phyloP scores from a whole-genome alignment of 768 basidiomycete genomes.

The Imleria badia region DNA sequence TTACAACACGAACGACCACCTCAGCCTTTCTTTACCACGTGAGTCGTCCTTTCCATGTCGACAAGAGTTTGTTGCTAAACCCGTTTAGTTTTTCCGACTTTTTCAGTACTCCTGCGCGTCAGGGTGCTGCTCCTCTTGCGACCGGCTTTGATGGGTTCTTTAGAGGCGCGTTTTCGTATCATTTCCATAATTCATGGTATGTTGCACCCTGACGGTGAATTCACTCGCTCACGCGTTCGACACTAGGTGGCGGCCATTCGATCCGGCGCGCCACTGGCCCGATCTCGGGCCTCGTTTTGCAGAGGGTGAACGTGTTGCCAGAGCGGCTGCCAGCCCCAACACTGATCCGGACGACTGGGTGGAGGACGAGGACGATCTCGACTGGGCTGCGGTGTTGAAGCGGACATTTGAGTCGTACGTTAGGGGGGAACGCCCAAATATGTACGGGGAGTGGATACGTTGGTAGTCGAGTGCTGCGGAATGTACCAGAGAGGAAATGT shows the following conservation, averaged over 20 bases:
- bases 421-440: constrained; percentile 84
- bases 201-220: constrained; percentile 13
- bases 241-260: constrained; percentile 91
- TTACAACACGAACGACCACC: constrained; percentile 90
- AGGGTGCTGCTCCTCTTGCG: constrained; percentile 76
- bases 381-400: constrained; percentile 89
- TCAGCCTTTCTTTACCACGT: constrained; percentile 90
- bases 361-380: constrained; percentile 71
- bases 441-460: constrained; percentile 78
- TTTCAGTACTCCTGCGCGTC: constrained; percentile 70
- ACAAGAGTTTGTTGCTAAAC: not conserved
- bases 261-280: constrained; percentile 83
- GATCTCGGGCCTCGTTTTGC: constrained; percentile 82
- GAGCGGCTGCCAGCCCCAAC: constrained; percentile 31
- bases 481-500: constrained; percentile 24
- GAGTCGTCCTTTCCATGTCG: constrained; percentile 16
- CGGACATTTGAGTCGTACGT: constrained; percentile 92
- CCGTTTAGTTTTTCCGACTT: constrained; percentile 71
- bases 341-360: constrained; percentile 21
- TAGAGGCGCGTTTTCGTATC: constrained; percentile 89
- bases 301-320: constrained; percentile 68
- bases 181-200: constrained; percentile 92
- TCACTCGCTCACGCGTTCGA: not conserved
- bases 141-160: constrained; percentile 92
- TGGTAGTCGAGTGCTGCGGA: constrained; percentile 29